A percentile compares a stretch with the other conserved stretches of the same genome.
phyloP scores from a whole-genome alignment of 345 rosid species.

The Eucalyptus cloeziana region DNA sequence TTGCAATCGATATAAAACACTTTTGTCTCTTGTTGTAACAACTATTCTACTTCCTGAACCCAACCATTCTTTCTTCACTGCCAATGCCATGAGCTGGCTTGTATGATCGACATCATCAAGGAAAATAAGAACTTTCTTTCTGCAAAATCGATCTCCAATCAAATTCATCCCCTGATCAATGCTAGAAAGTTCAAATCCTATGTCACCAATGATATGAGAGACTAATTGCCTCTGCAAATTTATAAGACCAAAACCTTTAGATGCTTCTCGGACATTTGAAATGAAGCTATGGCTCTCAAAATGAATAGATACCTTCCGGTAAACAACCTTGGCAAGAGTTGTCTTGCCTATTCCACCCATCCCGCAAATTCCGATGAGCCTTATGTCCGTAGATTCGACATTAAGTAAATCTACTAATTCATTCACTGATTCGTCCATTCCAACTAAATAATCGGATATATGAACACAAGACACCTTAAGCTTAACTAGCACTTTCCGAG shows the following conservation, averaged over 20 bases:
- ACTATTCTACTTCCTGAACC: not conserved
- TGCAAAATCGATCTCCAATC: not conserved
- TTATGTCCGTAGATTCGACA: not conserved
- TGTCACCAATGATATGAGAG: not conserved
- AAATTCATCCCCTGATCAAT: not conserved
- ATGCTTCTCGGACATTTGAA: not conserved
- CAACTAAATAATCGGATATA: not conserved
- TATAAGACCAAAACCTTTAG: not conserved
- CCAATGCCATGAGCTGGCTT: not conserved
- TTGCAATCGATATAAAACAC: not conserved
- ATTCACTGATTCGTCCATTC: not conserved
- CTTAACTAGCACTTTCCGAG: not conserved
- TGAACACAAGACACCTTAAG: not conserved
- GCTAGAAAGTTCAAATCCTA: not conserved
- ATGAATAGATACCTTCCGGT: accelerated
- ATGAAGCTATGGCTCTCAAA: not conserved
- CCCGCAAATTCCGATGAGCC: not conserved
- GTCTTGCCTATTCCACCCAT: not conserved
- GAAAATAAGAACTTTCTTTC: not conserved
- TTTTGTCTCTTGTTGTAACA: not conserved
- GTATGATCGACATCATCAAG: not conserved
- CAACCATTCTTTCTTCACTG: not conserved
- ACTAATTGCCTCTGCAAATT: not conserved
- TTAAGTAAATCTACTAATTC: not conserved
- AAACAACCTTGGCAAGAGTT: not conserved